Conservation (phyloP, 2,329 filamentous ascomycete genomes). For the Colletotrichum siamense region DNA sequence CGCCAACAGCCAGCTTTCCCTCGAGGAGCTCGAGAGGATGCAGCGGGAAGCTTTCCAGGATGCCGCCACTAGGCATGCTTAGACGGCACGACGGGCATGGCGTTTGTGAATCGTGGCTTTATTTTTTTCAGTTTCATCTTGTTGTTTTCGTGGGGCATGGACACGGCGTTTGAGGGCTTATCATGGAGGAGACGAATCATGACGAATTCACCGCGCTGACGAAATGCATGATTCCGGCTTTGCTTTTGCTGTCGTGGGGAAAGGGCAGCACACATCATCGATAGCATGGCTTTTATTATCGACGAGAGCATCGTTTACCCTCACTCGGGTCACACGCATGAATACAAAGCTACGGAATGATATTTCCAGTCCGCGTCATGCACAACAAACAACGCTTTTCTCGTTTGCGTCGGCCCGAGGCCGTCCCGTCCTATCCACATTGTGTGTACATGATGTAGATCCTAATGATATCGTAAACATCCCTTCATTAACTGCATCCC, state of each 20-base stretch:
- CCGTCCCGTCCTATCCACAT: neutral
- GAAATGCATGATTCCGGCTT: constrained; percentile 10
- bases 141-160: constrained; percentile 23
- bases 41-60: constrained; percentile 88
- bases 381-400: neutral
- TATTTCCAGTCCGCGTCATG: neutral
- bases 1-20: constrained; percentile 86
- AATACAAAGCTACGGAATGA: neutral
- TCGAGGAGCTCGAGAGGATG: constrained; percentile 86
- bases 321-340: neutral
- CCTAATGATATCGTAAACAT: constrained; percentile 4
- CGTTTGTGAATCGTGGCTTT: neutral
- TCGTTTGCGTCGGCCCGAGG: neutral
- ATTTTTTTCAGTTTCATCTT: constrained; percentile 21
- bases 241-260: neutral
- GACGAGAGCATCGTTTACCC: neutral
- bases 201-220: constrained; percentile 1
- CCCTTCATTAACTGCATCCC: neutral
- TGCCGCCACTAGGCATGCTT: constrained; percentile 23
- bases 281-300: neutral
- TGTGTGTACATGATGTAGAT: neutral
- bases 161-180: neutral
- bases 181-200: neutral
- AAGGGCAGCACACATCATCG: neutral
- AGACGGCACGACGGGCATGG: neutral